Evolutionary conservation across 1,284 basidiomycete species (phyloP).

Genomic region (Cutaneotrichosporon daszewskae): DNA sequence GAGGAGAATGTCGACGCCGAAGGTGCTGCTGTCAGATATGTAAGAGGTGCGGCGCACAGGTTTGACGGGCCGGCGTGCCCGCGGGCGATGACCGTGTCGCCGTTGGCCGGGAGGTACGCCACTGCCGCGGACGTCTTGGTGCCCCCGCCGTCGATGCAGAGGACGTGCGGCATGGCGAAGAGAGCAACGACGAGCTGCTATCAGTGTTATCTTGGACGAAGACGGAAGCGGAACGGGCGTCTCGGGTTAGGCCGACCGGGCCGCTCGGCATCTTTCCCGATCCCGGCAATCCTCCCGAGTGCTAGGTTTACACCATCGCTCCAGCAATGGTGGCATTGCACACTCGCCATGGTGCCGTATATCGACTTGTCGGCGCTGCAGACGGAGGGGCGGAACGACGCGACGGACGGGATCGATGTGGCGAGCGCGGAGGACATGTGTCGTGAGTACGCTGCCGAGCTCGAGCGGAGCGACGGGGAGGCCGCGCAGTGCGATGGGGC

Average conservation of each 20-base stretch:
- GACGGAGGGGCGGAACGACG: slow-evolving; percentile 18
- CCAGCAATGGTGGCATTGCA: no score
- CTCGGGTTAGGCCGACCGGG: no score
- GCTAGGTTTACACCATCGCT: no score
- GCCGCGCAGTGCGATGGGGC: no score
- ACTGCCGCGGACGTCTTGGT: slow-evolving; percentile 17
- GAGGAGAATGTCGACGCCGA: slow-evolving; percentile 8
- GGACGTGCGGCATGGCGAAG: slow-evolving; percentile 11
- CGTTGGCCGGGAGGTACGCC: neutral
- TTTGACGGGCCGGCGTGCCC: slow-evolving; percentile 18
- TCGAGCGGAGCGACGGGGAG: no score
- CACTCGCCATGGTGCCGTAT: slow-evolving; percentile 4
- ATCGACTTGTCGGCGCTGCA: slow-evolving; percentile 11
- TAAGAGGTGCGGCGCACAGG: slow-evolving; percentile 11
- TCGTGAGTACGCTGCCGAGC: slow-evolving; percentile 13
- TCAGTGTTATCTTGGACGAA: no score
- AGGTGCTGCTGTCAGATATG: no score
- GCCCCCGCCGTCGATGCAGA: slow-evolving; percentile 22
- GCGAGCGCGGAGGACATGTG: slow-evolving; percentile 21
- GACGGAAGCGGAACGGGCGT: no score
- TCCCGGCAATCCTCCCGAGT: no score
- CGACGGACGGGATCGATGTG: slow-evolving; percentile 18
- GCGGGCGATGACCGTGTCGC: neutral
- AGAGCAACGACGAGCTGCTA: no score
- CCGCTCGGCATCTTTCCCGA: no score